phyloP scores from a whole-genome alignment of 169 alveolate species.

The Plasmodium billcollinsi region DNA sequence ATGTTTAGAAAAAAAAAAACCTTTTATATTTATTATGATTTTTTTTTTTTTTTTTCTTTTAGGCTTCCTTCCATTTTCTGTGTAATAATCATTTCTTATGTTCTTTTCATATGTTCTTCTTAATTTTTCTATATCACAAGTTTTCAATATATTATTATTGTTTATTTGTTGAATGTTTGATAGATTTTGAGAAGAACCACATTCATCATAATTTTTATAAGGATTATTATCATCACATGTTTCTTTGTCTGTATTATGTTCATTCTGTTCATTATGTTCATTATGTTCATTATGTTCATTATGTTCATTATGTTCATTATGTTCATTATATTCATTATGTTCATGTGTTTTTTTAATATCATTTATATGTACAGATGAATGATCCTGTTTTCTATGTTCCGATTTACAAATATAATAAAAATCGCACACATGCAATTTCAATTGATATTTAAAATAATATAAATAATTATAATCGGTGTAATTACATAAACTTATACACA shows the following conservation, averaged over 20 bases:
- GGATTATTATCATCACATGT: no score
- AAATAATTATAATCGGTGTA: conserved; percentile 57
- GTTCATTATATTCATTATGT: background rate
- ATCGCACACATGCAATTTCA: conserved; percentile 33
- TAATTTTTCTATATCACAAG: background rate
- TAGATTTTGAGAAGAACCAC: no score
- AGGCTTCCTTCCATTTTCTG: background rate
- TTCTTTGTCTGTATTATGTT: background rate
- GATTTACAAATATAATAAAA: conserved; percentile 27
- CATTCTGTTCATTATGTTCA: background rate
- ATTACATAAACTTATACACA: conserved; percentile 86
- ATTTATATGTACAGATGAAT: background rate
- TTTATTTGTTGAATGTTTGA: background rate
- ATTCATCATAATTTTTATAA: no score
- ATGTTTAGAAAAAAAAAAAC: conserved; percentile 25
- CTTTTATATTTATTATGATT: conserved; percentile 37
- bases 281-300: background rate
- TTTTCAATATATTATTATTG: background rate
- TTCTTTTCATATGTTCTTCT: background rate
- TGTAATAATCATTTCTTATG: no score
- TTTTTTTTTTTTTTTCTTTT: background rate
- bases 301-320: background rate
- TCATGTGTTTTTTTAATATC: no score
- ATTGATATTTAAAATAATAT: conserved; percentile 36
- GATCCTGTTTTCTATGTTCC: background rate